phyloP scores from a whole-genome alignment of 768 basidiomycete genomes.

The Paxillus rubicundulus region DNA sequence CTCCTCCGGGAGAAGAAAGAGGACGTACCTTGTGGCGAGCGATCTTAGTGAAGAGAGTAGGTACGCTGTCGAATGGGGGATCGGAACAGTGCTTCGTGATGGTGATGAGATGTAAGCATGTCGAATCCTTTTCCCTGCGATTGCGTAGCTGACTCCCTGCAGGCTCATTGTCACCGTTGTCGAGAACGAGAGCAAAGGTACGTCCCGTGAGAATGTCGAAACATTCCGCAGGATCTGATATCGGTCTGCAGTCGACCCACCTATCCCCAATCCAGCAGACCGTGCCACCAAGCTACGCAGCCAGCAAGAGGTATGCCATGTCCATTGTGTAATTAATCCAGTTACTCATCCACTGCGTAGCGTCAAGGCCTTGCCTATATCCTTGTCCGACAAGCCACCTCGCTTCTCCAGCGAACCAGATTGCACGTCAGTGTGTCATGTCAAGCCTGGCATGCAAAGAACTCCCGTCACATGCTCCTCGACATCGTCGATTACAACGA shows the following conservation, averaged over 20 bases:
- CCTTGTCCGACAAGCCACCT: constrained; percentile 84
- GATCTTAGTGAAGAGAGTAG: constrained; percentile 92
- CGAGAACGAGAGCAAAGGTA: constrained; percentile 90
- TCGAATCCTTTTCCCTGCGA: background rate
- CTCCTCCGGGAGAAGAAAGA: constrained; percentile 53
- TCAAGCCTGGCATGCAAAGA: constrained; percentile 98
- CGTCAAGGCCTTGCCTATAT: constrained; percentile 88
- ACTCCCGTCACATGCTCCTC: constrained; percentile 85
- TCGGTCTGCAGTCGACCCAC: constrained; percentile 56
- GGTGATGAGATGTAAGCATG: constrained; percentile 78
- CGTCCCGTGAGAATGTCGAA: constrained; percentile 14
- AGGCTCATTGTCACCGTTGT: constrained; percentile 85
- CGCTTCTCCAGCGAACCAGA: constrained; percentile 85
- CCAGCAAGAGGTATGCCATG: constrained; percentile 78
- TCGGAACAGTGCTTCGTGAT: constrained; percentile 91
- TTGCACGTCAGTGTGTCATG: constrained; percentile 85
- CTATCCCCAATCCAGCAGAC: constrained; percentile 69
- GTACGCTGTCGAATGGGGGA: constrained; percentile 97
- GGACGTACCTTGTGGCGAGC: constrained; percentile 84
- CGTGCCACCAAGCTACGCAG: constrained; percentile 75
- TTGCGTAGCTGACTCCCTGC: constrained; percentile 1
- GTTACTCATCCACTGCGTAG: constrained; percentile 36
- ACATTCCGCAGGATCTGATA: constrained; percentile 1
- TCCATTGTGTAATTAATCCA: constrained; percentile 3
- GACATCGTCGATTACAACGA: constrained; percentile 86